Evolutionary conservation across 2,329 filamentous ascomycete species (phyloP).

Genomic region (Truncatella angustata): DNA sequence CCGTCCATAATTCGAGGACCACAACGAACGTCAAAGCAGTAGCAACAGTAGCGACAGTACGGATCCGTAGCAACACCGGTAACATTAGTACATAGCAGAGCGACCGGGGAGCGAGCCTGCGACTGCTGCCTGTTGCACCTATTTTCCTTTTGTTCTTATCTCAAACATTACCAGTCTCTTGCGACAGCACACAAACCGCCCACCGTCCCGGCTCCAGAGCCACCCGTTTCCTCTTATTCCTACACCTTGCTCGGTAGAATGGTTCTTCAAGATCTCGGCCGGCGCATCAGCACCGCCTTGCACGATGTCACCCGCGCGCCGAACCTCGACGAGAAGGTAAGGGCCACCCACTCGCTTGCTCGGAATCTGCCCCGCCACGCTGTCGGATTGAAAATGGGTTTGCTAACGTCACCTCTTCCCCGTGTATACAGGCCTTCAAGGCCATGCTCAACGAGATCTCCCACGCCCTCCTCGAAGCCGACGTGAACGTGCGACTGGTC

Average conservation of each 20-base stretch:
- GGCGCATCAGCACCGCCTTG: constrained; percentile 97
- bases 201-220: background rate
- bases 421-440: constrained; percentile 80
- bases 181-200: background rate
- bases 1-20: no score
- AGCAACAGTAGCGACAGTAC: background rate
- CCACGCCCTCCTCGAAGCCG: constrained; percentile 89
- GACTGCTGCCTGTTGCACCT: no score
- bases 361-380: constrained; percentile 10
- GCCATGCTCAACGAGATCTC: constrained; percentile 98
- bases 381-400: no score
- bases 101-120: no score
- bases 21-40: no score
- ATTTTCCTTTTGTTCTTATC: no score
- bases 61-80: no score
- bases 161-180: no score
- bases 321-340: constrained; percentile 93
- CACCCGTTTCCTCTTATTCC: no score
- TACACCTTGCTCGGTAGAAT: no score
- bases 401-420: constrained; percentile 29
- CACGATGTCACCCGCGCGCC: constrained; percentile 87
- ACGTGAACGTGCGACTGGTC: constrained; percentile 95
- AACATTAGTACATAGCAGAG: no score
- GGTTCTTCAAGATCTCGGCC: constrained; percentile 98
- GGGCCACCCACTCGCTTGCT: constrained; percentile 16